Evolutionary conservation across 345 rosid genomes (phyloP), one percentile per base, ranked within the genome.

Genomic region (Corymbia maculata): DNA sequence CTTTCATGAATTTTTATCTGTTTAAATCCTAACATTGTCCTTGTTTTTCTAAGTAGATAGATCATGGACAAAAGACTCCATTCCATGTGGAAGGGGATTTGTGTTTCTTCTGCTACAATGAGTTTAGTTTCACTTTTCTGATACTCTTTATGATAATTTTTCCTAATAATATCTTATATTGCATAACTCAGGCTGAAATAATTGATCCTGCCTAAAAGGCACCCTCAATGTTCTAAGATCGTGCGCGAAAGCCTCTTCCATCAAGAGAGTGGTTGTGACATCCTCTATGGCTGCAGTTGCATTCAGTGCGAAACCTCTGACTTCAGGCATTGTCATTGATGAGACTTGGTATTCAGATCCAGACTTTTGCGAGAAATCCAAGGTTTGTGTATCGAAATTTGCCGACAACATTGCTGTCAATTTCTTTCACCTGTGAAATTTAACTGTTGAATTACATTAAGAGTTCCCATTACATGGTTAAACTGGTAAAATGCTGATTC

Each of bases 341-440:
- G 96, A 95, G 89, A 88, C 91, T 79, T 93, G 93, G 93, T 91
- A 90, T 88, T 93, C 95, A 3, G 92, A 94, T 90, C 91, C 92
- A 45, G 86, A 21, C 52, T 24, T 89, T 14, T 93, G 92, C 64
- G 32, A 79, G 88, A 52, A 90, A 44, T 75, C 50, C 12, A 85
- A 92, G 93, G 93, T 92, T 32, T 51, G 10, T 70, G 64, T 22
- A 30, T 68, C 22, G 16, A 32, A 30, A 68, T 68, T 68, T 68
- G 22, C 45, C 16, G 45, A 68, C 79, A 68, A 68, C 32, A 4
- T 68, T 0, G 22, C 79, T 68, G 44, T 89, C 6, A 42, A 66
- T 42, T 86, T 55, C 28, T 36, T 36, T 24, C 45, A 86, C 30
- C 44, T 59, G 19, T 57, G 32, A 55, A 57, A 11, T 44, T 42